A percentile compares a stretch with the other conserved stretches of the same genome.
These are phyloP conservation scores for Alternaria sp. DNA, from an alignment of 2,329 filamentous ascomycete species.

Conservation along the genomic window DNA sequence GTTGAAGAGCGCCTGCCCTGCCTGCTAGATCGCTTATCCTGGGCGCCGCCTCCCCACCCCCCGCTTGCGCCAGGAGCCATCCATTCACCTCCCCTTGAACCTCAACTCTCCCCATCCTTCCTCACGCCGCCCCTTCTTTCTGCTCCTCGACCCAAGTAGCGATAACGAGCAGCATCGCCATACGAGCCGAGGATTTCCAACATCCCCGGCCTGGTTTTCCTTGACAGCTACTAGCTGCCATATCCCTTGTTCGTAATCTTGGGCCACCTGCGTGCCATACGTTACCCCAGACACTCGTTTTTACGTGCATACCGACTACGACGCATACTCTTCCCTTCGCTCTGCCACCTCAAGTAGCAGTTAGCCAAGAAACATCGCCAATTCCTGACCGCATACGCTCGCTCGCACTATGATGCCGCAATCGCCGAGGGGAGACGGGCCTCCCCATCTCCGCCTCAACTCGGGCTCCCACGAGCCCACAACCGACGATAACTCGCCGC, in stretches of 20 bases:
- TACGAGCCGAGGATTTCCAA: conserved; percentile 19
- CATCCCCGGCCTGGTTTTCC: conserved; percentile 38
- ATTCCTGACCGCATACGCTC: conserved; percentile 43
- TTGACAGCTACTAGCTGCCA: conserved; percentile 24
- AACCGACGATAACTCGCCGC: conserved; percentile 46
- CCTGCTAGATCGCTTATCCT: conserved; percentile 24
- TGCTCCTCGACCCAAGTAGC: conserved; percentile 35
- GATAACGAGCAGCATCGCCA: conserved; percentile 30
- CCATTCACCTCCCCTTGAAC: conserved; percentile 22
- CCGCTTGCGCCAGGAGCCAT: conserved; percentile 33
- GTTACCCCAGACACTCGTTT: conserved; percentile 41
- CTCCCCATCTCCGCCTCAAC: conserved; percentile 71
- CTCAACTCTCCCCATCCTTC: conserved; percentile 13
- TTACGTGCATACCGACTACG: conserved; percentile 14
- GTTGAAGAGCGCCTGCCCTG: conserved; percentile 31
- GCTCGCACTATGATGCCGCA: conserved; percentile 41
- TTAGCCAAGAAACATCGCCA: conserved; percentile 22
- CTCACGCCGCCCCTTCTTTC: conserved; percentile 26
- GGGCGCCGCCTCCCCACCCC: conserved; percentile 9
- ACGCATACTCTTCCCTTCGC: conserved; percentile 15
- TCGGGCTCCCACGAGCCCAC: conserved; percentile 65
- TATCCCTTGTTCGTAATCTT: conserved; percentile 32
- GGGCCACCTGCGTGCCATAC: conserved; percentile 40
- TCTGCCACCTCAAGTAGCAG: conserved; percentile 35
- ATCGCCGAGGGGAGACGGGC: conserved; percentile 47